phyloP scores from a whole-genome alignment of 108 stramenopile species.

The Pelagomonas calceolata region DNA sequence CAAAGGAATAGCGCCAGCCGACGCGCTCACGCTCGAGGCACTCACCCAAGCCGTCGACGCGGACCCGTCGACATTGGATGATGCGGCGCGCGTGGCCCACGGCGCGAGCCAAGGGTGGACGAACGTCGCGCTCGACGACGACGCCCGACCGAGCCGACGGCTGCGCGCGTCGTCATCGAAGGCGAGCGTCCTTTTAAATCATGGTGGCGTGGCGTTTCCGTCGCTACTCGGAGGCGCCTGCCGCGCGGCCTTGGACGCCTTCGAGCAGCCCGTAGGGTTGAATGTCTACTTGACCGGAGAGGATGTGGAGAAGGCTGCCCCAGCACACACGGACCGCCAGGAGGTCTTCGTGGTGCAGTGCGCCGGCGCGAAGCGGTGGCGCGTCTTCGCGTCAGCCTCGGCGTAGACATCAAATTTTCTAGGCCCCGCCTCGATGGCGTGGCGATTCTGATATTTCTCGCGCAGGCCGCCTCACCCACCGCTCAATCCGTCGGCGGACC shows the following conservation, averaged over 20 bases:
- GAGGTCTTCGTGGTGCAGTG: conserved; percentile 82
- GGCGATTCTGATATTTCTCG: too few species aligned
- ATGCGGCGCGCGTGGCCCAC: too few species aligned
- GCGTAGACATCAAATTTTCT: too few species aligned
- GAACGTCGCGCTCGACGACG: not conserved
- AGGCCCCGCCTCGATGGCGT: too few species aligned
- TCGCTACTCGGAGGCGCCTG: conserved; percentile 3
- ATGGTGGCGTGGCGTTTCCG: conserved; percentile 64
- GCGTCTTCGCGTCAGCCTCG: too few species aligned
- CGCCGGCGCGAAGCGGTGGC: conserved; percentile 49
- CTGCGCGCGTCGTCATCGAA: too few species aligned
- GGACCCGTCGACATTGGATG: too few species aligned
- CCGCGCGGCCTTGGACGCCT: not conserved
- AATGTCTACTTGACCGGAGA: conserved; percentile 74
- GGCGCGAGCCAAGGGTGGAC: too few species aligned
- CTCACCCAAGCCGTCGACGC: too few species aligned
- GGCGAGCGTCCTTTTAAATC: conserved; percentile 73
- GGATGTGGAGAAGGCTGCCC: conserved; percentile 63
- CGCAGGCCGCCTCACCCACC: too few species aligned
- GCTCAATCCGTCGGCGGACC: conserved; percentile 56
- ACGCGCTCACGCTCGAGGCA: too few species aligned
- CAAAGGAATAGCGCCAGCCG: too few species aligned
- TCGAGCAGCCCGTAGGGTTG: conserved; percentile 52
- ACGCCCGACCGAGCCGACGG: not conserved
- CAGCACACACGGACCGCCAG: conserved; percentile 86